These are phyloP conservation scores for Corynascus novoguineensis DNA, from an alignment of 495 filamentous ascomycete species.

Conservation along the genomic window DNA sequence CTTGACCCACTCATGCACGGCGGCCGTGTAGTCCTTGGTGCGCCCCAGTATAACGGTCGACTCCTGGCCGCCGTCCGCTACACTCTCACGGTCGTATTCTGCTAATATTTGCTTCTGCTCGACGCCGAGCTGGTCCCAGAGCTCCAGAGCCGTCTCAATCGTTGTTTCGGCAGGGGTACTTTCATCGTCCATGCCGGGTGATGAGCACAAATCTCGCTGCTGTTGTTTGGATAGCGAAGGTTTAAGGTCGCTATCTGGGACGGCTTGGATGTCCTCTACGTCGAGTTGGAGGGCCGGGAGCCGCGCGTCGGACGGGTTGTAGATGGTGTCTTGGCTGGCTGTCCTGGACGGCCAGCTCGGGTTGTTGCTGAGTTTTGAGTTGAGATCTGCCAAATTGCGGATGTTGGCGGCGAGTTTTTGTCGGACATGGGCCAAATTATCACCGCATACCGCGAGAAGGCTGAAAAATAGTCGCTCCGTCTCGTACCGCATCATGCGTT, in stretches of 20 bases:
- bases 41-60: slow-evolving; percentile 28
- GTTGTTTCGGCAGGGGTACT: neutral
- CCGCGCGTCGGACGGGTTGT: slow-evolving; percentile 8
- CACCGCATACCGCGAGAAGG: slow-evolving; percentile 44
- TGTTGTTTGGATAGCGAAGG: neutral
- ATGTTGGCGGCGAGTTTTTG: slow-evolving; percentile 33
- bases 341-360: neutral
- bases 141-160: slow-evolving; percentile 5
- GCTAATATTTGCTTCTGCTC: slow-evolving; percentile 26
- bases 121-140: slow-evolving; percentile 16
- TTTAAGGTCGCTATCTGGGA: neutral
- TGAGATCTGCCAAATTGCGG: slow-evolving; percentile 26
- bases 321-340: neutral
- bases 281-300: slow-evolving; percentile 26
- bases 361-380: slow-evolving; percentile 18
- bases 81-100: slow-evolving; percentile 24
- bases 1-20: slow-evolving; percentile 41
- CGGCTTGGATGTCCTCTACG: slow-evolving; percentile 14
- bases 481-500: slow-evolving; percentile 38
- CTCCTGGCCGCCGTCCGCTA: slow-evolving; percentile 5
- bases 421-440: slow-evolving; percentile 28
- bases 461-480: slow-evolving; percentile 37
- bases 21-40: slow-evolving; percentile 37
- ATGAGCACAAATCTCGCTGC: neutral
- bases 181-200: too few relatives aligned